Conservation (phyloP, 768 basidiomycete species). For the Russula foetens region DNA sequence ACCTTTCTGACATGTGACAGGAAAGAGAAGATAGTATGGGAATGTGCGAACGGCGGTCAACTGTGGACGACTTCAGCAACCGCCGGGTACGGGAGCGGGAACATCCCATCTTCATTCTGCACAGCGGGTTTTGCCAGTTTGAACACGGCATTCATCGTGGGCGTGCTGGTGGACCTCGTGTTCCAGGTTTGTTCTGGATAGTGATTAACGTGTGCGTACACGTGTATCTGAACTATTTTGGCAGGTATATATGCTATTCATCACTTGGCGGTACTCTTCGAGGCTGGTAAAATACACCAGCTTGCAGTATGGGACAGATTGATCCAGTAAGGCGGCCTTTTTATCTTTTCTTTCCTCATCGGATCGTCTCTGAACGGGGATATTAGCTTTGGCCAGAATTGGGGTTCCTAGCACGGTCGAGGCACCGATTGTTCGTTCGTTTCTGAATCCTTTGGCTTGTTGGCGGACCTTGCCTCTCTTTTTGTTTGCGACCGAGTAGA, state of each 20-base stretch:
- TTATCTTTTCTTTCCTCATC: background rate
- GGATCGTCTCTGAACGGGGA: constrained; percentile 12
- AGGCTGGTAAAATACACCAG: constrained; percentile 56
- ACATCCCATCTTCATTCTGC: constrained; percentile 52
- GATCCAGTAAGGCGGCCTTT: constrained; percentile 41
- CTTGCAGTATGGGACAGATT: constrained; percentile 50
- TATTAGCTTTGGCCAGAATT: constrained; percentile 27
- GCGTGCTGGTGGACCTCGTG: constrained; percentile 52
- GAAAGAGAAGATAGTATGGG: constrained; percentile 62
- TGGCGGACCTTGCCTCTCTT: constrained; percentile 26
- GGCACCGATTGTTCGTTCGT: constrained; percentile 9
- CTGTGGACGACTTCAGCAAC: constrained; percentile 43
- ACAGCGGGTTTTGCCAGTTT: constrained; percentile 49
- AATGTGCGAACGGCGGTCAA: constrained; percentile 64
- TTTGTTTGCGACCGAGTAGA: constrained; percentile 24
- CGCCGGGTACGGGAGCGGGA: constrained; percentile 34
- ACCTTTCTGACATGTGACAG: constrained; percentile 28
- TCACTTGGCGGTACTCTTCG: constrained; percentile 67
- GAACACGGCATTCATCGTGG: constrained; percentile 56
- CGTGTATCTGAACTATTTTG: constrained; percentile 8
- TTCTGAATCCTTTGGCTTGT: constrained; percentile 18
- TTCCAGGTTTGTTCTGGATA: constrained; percentile 45
- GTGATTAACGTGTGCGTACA: constrained; percentile 13
- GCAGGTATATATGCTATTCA: constrained; percentile 70
- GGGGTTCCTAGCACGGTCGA: background rate